These are phyloP conservation scores for Globisporangium nagaii DNA, from an alignment of 352 stramenopile species.

Conservation along the genomic window DNA sequence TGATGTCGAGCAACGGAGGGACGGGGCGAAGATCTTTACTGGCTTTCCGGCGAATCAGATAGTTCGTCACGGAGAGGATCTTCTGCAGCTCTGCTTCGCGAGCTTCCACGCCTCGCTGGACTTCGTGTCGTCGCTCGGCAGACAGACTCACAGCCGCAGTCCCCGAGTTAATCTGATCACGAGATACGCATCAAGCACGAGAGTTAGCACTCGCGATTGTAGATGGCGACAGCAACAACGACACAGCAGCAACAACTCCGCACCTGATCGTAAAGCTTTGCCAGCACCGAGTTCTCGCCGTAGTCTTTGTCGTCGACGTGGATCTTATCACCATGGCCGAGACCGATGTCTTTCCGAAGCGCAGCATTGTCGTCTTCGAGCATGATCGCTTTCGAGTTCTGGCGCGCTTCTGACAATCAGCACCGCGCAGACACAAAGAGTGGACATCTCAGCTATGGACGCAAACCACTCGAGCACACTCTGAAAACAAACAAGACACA, in stretches of 20 bases:
- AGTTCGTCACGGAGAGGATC: slow-evolving; percentile 79
- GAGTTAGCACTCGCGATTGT: no score
- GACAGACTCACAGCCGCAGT: slow-evolving; percentile 77
- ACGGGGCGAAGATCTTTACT: slow-evolving; percentile 28
- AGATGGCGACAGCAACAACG: no score
- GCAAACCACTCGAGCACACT: no score
- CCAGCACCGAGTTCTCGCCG: slow-evolving; percentile 71
- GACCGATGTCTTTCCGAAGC: slow-evolving; percentile 77
- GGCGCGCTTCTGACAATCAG: slow-evolving; percentile 48
- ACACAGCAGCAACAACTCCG: neutral
- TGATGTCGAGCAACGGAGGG: slow-evolving; percentile 13
- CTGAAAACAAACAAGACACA: neutral
- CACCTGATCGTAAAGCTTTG: slow-evolving; percentile 77
- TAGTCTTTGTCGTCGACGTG: slow-evolving; percentile 81
- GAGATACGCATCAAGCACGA: neutral
- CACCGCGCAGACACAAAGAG: neutral
- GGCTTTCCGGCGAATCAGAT: slow-evolving; percentile 64
- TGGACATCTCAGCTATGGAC: no score
- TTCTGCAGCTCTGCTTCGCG: slow-evolving; percentile 79
- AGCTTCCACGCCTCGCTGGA: slow-evolving; percentile 80
- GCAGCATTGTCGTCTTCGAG: slow-evolving; percentile 61
- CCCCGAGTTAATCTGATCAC: slow-evolving; percentile 86
- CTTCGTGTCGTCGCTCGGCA: slow-evolving; percentile 80
- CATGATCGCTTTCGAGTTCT: slow-evolving; percentile 59
- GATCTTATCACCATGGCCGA: slow-evolving; percentile 86